phyloP scores from a whole-genome alignment of 306 rosid species.

The Cyclanthera cordifolia region DNA sequence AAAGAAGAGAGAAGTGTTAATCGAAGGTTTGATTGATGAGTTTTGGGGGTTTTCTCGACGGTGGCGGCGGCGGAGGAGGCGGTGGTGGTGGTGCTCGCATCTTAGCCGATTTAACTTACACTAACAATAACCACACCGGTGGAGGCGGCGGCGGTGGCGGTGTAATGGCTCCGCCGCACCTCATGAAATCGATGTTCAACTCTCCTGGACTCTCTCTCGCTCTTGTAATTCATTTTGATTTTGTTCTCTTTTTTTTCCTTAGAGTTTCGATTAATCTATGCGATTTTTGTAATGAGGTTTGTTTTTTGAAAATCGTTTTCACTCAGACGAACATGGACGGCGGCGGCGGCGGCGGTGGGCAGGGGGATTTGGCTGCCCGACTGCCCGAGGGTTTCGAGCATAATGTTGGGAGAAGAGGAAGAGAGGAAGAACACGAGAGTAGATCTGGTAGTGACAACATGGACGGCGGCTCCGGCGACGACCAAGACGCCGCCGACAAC shows the following conservation, averaged over 20 bases:
- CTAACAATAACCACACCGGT: neutral
- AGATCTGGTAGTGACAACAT: constrained; percentile 97
- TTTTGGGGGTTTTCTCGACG: constrained; percentile 78
- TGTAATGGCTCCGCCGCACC: constrained; percentile 58
- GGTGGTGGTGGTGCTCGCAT: constrained; percentile 59
- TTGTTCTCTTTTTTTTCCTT: neutral
- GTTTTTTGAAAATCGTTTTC: neutral
- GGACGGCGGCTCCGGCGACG: constrained; percentile 93
- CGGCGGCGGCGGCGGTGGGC: constrained; percentile 47
- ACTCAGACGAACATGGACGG: constrained; percentile 58
- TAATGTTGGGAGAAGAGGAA: constrained; percentile 43
- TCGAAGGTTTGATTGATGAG: constrained; percentile 58
- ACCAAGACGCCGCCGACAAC: constrained; percentile 70
- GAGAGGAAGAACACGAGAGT: constrained; percentile 83
- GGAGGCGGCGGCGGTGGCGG: constrained; percentile 18
- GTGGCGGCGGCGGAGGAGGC: constrained; percentile 35
- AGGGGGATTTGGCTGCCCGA: constrained; percentile 40
- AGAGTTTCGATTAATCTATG: too few relatives aligned
- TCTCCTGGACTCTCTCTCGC: constrained; percentile 96
- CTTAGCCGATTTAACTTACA: constrained; percentile 46
- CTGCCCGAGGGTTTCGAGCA: constrained; percentile 49
- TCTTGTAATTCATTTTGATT: constrained; percentile 36
- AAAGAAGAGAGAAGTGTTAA: too few relatives aligned
- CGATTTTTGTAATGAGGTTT: too few relatives aligned
- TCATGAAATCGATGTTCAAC: constrained; percentile 82